Conservation (phyloP, 2,329 filamentous ascomycete genomes). For the Scopulariopsis brevicaulis region DNA sequence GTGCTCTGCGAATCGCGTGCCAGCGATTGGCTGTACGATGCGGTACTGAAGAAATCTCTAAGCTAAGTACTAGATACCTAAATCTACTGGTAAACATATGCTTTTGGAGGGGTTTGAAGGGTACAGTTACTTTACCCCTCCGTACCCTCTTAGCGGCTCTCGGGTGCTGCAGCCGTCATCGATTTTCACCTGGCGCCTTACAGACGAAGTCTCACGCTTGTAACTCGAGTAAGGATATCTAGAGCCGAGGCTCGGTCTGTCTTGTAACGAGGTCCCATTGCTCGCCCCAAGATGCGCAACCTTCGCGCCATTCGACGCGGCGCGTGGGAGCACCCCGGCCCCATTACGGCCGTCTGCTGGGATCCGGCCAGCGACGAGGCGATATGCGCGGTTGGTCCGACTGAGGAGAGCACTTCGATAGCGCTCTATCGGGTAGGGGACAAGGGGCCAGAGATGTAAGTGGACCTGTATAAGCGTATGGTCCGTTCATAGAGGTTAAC, state of each 20-base stretch:
- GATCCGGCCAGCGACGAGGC: slow-evolving; percentile 68
- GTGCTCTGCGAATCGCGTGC: neutral
- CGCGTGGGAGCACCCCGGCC: slow-evolving; percentile 44
- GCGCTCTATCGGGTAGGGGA: slow-evolving; percentile 51
- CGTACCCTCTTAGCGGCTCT: neutral
- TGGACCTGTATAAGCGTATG: slow-evolving; percentile 1
- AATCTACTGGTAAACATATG: no score
- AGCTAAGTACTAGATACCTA: no score
- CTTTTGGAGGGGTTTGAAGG: no score
- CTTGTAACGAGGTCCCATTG: no score
- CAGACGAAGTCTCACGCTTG: neutral
- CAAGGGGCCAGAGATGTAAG: slow-evolving; percentile 28
- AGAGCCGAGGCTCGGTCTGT: neutral
- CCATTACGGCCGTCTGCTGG: slow-evolving; percentile 73
- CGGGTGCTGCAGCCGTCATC: neutral
- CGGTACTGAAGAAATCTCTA: neutral
- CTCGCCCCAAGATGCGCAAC: slow-evolving; percentile 60
- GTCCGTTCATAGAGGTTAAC: neutral
- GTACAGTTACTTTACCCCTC: neutral
- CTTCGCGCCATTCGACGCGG: slow-evolving; percentile 66
- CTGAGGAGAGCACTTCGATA: slow-evolving; percentile 54
- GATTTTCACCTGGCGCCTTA: neutral
- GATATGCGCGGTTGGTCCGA: slow-evolving; percentile 77
- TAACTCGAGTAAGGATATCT: neutral
- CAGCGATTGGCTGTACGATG: neutral